A percentile compares a stretch with the other conserved stretches of the same genome.
These are phyloP conservation scores for Marasmius oreades DNA, from an alignment of 1,284 basidiomycete genomes.

Conservation along the genomic window DNA sequence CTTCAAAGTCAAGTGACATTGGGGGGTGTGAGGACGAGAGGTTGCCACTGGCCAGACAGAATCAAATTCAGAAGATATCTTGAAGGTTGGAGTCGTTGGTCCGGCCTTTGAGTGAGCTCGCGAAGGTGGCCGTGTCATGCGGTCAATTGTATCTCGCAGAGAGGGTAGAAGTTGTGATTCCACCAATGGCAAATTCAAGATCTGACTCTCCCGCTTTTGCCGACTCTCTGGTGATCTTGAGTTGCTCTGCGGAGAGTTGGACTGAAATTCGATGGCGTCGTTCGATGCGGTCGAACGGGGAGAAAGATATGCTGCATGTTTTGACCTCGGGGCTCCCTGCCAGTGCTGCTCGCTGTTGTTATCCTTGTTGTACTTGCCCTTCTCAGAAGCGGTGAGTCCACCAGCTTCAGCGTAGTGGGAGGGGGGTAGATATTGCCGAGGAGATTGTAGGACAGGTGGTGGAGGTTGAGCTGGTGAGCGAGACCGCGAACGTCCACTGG, in stretches of 20 bases:
- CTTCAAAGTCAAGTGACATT: background rate
- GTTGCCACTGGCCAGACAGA: slow-evolving; percentile 3
- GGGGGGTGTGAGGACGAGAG: slow-evolving; percentile 5
- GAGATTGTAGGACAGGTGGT: slow-evolving; percentile 11
- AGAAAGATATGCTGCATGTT: slow-evolving; percentile 20
- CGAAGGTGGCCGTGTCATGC: slow-evolving; percentile 58
- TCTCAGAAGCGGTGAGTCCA: slow-evolving; percentile 31
- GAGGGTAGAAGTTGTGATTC: slow-evolving; percentile 66
- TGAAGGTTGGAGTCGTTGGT: slow-evolving; percentile 12
- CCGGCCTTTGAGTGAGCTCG: slow-evolving; percentile 17
- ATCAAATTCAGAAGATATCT: slow-evolving; percentile 8
- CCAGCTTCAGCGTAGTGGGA: slow-evolving; percentile 65
- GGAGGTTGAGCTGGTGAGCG: slow-evolving; percentile 25
- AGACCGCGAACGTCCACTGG: slow-evolving; percentile 22
- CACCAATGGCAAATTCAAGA: slow-evolving; percentile 50
- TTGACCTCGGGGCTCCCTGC: slow-evolving; percentile 1
- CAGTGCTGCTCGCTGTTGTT: background rate
- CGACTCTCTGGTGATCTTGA: slow-evolving; percentile 17
- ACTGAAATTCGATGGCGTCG: slow-evolving; percentile 27
- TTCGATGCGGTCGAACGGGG: slow-evolving; percentile 20
- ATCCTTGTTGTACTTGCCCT: slow-evolving; percentile 9
- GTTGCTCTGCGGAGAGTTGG: slow-evolving; percentile 13
- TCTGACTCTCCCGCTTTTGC: slow-evolving; percentile 39
- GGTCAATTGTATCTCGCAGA: slow-evolving; percentile 63
- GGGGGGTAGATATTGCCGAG: slow-evolving; percentile 47